Conservation (phyloP, 2,329 filamentous ascomycete genomes). For the Sporothrix brasiliensis region DNA sequence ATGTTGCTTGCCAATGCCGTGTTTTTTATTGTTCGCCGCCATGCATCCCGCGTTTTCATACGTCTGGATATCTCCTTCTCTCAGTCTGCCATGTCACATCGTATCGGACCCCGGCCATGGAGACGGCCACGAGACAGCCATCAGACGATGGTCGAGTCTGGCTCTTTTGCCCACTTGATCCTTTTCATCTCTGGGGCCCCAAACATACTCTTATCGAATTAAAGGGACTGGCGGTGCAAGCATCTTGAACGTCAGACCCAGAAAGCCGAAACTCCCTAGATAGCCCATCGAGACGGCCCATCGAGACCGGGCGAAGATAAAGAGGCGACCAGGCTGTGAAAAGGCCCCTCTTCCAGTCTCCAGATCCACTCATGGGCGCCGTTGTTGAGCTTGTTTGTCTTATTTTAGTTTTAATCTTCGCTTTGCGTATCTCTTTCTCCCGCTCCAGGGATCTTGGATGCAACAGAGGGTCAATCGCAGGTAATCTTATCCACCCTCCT, state of each 20-base stretch:
- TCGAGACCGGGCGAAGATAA: neutral
- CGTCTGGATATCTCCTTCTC: neutral
- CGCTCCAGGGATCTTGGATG: conserved; percentile 7
- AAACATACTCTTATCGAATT: neutral
- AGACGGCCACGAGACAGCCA: conserved; percentile 13
- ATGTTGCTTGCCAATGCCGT: neutral
- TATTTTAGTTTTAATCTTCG: neutral
- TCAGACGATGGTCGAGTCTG: conserved; percentile 3
- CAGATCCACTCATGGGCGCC: conserved; percentile 9
- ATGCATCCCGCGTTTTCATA: neutral
- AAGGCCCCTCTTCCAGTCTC: neutral
- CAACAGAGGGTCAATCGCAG: neutral
- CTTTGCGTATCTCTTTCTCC: neutral
- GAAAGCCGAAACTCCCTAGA: conserved; percentile 13
- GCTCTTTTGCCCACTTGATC: neutral
- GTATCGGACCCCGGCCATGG: conserved; percentile 9
- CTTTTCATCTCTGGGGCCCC: neutral
- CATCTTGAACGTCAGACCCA: neutral
- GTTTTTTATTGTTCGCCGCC: neutral
- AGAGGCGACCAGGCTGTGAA: neutral
- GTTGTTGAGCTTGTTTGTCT: neutral
- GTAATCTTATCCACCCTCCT: conserved; percentile 21
- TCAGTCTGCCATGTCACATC: conserved; percentile 2
- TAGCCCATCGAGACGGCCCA: neutral
- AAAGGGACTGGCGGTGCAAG: conserved; percentile 18